These are phyloP conservation scores for Tetrahymena malaccensis DNA, from an alignment of 73 alveolate species.

Conservation along the genomic window DNA sequence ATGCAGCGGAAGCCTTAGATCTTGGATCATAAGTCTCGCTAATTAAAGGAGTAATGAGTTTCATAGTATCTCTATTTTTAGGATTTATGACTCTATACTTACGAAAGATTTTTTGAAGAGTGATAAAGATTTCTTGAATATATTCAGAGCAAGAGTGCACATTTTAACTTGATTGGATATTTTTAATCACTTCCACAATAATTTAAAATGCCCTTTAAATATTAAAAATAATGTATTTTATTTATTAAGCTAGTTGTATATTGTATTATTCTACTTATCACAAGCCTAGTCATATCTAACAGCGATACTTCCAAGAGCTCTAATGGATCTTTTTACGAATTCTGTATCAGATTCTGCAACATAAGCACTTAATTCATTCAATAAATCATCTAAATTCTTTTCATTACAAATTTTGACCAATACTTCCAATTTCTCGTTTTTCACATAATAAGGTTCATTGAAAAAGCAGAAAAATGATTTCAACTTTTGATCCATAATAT, in stretches of 20 bases:
- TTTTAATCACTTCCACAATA: constrained; percentile 56
- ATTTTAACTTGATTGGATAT: constrained; percentile 27
- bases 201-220: constrained; percentile 52
- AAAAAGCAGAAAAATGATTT: constrained; percentile 85
- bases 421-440: constrained; percentile 86
- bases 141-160: neutral
- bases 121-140: constrained; percentile 11
- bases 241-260: neutral
- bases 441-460: constrained; percentile 88
- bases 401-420: constrained; percentile 75
- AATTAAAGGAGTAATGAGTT: neutral
- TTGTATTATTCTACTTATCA: constrained; percentile 39
- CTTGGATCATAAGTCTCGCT: constrained; percentile 19
- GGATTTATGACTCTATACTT: neutral
- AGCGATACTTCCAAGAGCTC: constrained; percentile 82
- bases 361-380: constrained; percentile 78
- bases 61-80: constrained; percentile 14
- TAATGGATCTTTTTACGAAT: constrained; percentile 76
- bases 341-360: constrained; percentile 81
- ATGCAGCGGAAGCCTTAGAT: constrained; percentile 26
- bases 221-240: neutral
- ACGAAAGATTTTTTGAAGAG: neutral
- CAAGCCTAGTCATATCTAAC: constrained; percentile 79
- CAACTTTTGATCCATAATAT: constrained; percentile 78
- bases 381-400: constrained; percentile 69